Evolutionary conservation across 352 stramenopile species (phyloP), one percentile per base, ranked within the genome.

Genomic region (Globisporangium carolinianum): DNA sequence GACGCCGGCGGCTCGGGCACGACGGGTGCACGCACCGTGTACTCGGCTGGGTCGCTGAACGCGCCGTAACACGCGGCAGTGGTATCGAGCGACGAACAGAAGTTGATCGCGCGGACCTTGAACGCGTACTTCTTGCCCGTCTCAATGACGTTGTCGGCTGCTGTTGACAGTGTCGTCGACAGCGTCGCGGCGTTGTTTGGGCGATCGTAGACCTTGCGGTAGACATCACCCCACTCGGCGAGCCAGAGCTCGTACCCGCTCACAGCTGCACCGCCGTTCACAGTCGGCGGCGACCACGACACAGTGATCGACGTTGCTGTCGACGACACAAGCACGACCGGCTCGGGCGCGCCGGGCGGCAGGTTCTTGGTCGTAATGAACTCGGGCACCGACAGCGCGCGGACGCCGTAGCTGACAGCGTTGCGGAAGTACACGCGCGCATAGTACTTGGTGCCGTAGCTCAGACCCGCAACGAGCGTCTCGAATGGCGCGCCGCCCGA

Each of bases 241-340:
- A 98, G 93, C 87, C 86, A 98, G 35, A 99, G 68, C 57, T 98
- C 83, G 64, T 98, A 99, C 6, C 96, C 95, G 18, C 84, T 97
- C 49, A 98, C 87, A n/a, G 66, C 54, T 15, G 87, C 85, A 0
- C 95, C 96, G 36, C 95, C 95, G 53, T 98, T 97, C 5, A 90
- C 73, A 4, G 78, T 96, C 14, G 96, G 96, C 8, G 69, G 60
- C 12, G 86, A 60, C 96, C 96, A 99, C 41, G 77, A 69, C 7
- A 99, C 72, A 6, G 86, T 91, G 61, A 99, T 97, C 15, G 86
- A 96, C 5, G 83, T 91, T 0, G 87, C 64, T 14, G 78, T 96
- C 6, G 92, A 98, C 15, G 83, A 81, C 8, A 96, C 81, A 6
- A 99, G 67, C 6, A 83, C 57, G n/a, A 98, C 89, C 0, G 89